Base-by-base conservation (phyloP, 2,329 filamentous ascomycete species). In the Xylaria sp. region DNA sequence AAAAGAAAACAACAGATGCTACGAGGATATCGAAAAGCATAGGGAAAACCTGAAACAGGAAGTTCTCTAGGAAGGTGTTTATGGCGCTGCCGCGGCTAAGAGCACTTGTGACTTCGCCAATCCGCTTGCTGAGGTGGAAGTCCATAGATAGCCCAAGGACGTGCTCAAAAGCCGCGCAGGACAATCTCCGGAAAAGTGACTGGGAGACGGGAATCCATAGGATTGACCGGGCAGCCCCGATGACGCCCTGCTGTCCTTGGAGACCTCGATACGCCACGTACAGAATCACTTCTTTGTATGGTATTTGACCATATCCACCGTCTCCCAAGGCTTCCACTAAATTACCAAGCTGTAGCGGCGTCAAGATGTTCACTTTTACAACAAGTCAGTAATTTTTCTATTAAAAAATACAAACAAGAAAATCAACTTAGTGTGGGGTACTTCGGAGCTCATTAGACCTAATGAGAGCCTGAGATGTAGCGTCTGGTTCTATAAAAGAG, bases 41-140 rank as follows among this genome's bases (percentile, higher is more conserved):
- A 1, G 84, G 84, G 66, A 85, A 80, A 0, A 85, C 79, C 63
- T 83, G 80, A 68, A 86, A 85, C 3, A 81, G 76, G 55, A 85
- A 81, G 42, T 78, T 78, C 70, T 85, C 84, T 2, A 85, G 73
- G 44, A 86, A 85, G 0, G 79, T 83, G 69, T 84, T 85, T 36
- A 85, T 79, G 1, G 83, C 79, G 5, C 78, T 79, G 3, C 84
- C 83, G 55, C 83, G 81, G 62, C 77, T 83, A 0, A 86, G 74
- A 0, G 84, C 84, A 53, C 81, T 85, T 3, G 83, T 82, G 9
- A 86, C 82, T 71, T 85, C 84, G 2, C 83, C 84, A n/a, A 83
- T 80, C 47, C 82, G 79, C 68, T 85, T 85, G 72, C 81, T 82
- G 1, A 85, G 74, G 61, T 86, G 84, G 50, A 86, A 86, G 11